Conservation (phyloP, 2,329 filamentous ascomycete genomes). For the Exophiala sp. region DNA sequence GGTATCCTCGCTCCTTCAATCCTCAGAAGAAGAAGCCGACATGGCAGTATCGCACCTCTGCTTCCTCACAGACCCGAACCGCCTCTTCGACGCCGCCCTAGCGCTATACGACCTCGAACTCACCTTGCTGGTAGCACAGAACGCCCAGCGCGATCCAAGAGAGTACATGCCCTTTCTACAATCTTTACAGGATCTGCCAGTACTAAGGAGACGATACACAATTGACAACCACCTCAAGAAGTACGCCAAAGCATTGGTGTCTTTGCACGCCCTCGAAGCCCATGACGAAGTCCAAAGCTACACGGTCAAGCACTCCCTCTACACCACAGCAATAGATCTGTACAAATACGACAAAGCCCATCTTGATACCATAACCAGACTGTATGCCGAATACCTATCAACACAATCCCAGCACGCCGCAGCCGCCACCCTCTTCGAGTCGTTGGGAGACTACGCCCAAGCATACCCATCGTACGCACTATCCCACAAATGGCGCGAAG, state of each 20-base stretch:
- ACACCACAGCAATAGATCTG: conserved; percentile 70
- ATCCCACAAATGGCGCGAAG: conserved; percentile 87
- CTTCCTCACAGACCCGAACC: conserved; percentile 91
- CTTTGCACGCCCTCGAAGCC: conserved; percentile 68
- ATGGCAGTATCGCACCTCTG: conserved; percentile 94
- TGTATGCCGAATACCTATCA: conserved; percentile 77
- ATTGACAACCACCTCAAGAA: conserved; percentile 87
- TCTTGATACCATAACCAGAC: conserved; percentile 64
- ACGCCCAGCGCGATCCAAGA: conserved; percentile 89
- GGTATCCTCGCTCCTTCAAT: conserved; percentile 65
- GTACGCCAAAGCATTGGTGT: conserved; percentile 69
- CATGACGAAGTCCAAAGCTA: conserved; percentile 80
- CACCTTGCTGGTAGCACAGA: conserved; percentile 84
- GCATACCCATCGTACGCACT: conserved; percentile 81
- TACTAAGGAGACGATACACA: conserved; percentile 69
- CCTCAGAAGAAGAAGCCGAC: conserved; percentile 65
- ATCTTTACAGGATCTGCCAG: conserved; percentile 70
- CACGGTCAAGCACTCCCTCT: conserved; percentile 73
- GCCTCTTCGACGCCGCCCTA: conserved; percentile 83
- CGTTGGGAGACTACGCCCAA: conserved; percentile 66
- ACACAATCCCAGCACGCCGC: conserved; percentile 74
- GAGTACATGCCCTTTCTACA: conserved; percentile 96
- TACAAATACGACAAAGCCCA: conserved; percentile 76
- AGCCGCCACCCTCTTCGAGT: conserved; percentile 86
- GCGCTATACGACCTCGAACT: conserved; percentile 90